Conservation (phyloP, 805 yeast species). For the Monosporozyma aquatica region DNA sequence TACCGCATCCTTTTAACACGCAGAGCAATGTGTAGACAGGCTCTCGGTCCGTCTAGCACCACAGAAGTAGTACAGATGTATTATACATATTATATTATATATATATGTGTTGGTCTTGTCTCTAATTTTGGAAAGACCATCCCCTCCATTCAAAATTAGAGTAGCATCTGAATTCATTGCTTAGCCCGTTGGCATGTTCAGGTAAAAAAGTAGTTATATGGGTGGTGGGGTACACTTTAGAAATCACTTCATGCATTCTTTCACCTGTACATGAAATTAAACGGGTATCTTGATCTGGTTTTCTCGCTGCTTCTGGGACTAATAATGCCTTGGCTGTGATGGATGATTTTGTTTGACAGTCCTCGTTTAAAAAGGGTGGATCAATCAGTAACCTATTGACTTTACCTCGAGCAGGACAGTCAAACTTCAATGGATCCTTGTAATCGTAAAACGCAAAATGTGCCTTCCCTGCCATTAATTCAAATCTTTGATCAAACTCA, state of each 20-base stretch:
- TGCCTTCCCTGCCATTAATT: constrained; percentile 55
- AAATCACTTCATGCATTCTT: constrained; percentile 63
- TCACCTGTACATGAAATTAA: constrained; percentile 83
- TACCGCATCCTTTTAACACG: no score
- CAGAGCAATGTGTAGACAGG: no score
- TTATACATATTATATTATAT: neutral
- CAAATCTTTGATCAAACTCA: constrained; percentile 74
- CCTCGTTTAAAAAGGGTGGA: constrained; percentile 79
- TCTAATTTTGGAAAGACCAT: constrained; percentile 44
- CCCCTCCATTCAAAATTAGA: constrained; percentile 61
- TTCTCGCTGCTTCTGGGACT: constrained; percentile 16
- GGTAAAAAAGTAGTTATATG: constrained; percentile 61
- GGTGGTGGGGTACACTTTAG: constrained; percentile 54
- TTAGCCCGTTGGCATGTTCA: constrained; percentile 74
- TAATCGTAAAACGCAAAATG: constrained; percentile 71
- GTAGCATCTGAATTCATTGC: constrained; percentile 83
- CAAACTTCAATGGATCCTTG: constrained; percentile 55
- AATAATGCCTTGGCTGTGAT: constrained; percentile 54
- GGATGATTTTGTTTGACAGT: constrained; percentile 69
- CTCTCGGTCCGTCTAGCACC: no score
- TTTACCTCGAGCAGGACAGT: constrained; percentile 45
- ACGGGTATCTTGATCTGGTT: constrained; percentile 33
- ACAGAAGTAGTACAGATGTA: no score
- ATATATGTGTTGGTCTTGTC: neutral
- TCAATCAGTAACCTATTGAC: constrained; percentile 71